Conservation (phyloP, 371 early-diverging fungal species). For the Apophysomyces sp. region DNA sequence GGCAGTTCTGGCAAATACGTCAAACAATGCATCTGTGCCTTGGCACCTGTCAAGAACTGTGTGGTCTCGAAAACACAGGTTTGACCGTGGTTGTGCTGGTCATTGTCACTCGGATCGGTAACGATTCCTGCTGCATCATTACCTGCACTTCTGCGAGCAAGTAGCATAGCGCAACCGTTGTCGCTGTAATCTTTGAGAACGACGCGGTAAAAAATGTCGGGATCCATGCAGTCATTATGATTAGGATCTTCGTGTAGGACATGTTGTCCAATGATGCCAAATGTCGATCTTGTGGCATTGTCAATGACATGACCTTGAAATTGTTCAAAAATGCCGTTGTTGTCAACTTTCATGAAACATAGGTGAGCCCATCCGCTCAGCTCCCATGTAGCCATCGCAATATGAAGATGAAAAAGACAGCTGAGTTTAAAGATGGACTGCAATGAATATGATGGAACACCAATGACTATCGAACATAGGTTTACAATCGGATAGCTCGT, state of each 20-base stretch:
- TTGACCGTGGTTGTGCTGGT: constrained; percentile 3
- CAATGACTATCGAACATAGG: too few species aligned
- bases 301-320: constrained; percentile 9
- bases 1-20: constrained; percentile 7
- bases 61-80: constrained; percentile 3
- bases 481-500: too few species aligned
- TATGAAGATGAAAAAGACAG: not conserved
- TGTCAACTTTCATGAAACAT: constrained; percentile 1
- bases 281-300: not conserved
- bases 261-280: constrained; percentile 3
- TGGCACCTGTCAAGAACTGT: constrained; percentile 6
- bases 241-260: not conserved
- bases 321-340: not conserved
- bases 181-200: constrained; percentile 1
- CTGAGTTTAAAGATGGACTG: not conserved
- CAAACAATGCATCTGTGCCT: constrained; percentile 4
- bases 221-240: constrained; percentile 16
- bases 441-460: too few species aligned
- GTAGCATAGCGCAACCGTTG: not conserved
- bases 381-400: not conserved
- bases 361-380: constrained; percentile 6
- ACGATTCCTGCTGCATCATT: constrained; percentile 12
- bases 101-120: constrained; percentile 10
- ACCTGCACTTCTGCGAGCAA: constrained; percentile 4
- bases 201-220: constrained; percentile 8